Conservation (phyloP, 73 alveolate species). For the Tetrahymena thermophila region DNA sequence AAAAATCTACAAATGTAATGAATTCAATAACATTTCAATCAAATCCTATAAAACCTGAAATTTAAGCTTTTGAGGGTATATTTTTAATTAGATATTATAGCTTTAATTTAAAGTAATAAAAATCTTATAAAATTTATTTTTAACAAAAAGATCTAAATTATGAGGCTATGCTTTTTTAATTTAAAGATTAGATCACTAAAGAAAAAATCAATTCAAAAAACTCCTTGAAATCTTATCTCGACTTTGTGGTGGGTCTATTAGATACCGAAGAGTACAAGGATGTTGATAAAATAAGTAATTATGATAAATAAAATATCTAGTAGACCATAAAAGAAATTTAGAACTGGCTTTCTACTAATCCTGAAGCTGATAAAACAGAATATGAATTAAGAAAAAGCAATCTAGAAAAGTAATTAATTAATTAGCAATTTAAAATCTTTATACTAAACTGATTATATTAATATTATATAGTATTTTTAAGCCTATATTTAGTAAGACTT, state of each 20-base stretch:
- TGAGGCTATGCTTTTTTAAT: conserved; percentile 44
- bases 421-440: neutral
- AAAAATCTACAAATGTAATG: conserved; percentile 67
- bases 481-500: neutral
- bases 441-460: neutral
- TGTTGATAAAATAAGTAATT: conserved; percentile 20
- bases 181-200: conserved; percentile 43
- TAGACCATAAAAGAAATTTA: conserved; percentile 52
- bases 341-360: conserved; percentile 51
- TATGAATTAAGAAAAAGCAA: conserved; percentile 19
- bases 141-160: neutral
- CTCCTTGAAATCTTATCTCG: conserved; percentile 39
- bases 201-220: conserved; percentile 60
- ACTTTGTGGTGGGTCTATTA: too few relatives aligned
- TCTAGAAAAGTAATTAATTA: conserved; percentile 8
- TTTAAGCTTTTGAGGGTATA: conserved; percentile 44
- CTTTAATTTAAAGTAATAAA: neutral
- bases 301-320: conserved; percentile 38
- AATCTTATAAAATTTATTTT: neutral
- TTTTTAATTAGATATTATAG: neutral
- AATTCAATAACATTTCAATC: conserved; percentile 38
- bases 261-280: too few relatives aligned
- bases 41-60: conserved; percentile 14
- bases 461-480: neutral
- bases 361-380: conserved; percentile 27